Conservation (phyloP, 1,139 yeast genomes). For the Pichia terricola region DNA sequence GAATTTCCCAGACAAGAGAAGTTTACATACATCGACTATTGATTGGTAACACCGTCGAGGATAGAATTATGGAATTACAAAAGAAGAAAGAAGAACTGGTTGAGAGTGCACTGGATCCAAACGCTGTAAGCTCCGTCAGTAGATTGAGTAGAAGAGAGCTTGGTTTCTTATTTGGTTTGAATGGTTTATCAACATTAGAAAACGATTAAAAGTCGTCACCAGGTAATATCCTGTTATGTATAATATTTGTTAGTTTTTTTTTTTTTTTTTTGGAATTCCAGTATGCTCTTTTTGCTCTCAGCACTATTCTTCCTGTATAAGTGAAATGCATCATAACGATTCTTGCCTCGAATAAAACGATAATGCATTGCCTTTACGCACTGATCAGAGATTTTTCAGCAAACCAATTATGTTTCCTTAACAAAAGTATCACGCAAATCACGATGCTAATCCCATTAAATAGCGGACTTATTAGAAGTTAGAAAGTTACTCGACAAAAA, state of each 20-base stretch:
- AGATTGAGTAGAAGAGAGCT: conserved; percentile 62
- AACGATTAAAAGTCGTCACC: conserved; percentile 4
- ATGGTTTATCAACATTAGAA: conserved; percentile 24
- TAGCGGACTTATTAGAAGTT: no score
- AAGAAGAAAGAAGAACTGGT: conserved; percentile 64
- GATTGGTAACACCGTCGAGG: conserved; percentile 66
- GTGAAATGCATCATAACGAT: no score
- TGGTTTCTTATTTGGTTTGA: conserved; percentile 71
- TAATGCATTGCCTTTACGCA: no score
- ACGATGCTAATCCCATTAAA: no score
- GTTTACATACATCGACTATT: conserved; percentile 69
- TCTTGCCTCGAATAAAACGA: no score
- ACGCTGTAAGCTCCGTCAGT: conserved; percentile 55
- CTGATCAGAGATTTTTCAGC: no score
- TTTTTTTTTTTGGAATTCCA: neutral
- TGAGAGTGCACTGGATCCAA: conserved; percentile 74
- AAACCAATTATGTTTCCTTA: no score
- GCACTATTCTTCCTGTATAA: no score
- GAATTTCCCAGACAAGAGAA: conserved; percentile 77
- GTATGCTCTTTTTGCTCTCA: no score
- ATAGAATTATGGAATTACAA: conserved; percentile 73
- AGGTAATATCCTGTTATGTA: no score
- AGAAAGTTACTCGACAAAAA: no score
- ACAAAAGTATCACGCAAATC: no score
- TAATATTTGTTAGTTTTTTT: neutral